Conservation (phyloP, 257 asterid genomes). For the Salvia miltiorrhiza region DNA sequence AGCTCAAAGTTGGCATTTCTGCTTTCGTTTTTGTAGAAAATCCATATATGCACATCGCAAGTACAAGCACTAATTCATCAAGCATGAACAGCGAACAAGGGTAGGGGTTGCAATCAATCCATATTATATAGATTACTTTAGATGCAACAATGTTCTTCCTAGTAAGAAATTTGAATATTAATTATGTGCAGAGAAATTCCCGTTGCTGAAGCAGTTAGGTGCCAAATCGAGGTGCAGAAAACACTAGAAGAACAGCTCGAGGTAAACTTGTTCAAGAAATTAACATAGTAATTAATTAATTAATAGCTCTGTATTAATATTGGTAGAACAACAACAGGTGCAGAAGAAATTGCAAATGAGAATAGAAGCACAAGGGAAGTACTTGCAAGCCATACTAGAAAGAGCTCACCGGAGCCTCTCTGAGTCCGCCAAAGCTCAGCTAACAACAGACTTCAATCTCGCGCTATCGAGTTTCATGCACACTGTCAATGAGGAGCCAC, state of each 20-base stretch:
- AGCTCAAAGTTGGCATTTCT: neutral
- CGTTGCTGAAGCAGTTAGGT: slow-evolving; percentile 54
- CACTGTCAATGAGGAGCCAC: slow-evolving; percentile 49
- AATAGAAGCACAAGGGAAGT: slow-evolving; percentile 92
- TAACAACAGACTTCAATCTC: slow-evolving; percentile 55
- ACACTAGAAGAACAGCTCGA: slow-evolving; percentile 75
- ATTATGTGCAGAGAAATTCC: slow-evolving; percentile 54
- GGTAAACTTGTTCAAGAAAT: slow-evolving; percentile 37
- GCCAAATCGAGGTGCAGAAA: slow-evolving; percentile 76
- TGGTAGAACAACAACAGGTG: too few relatives aligned
- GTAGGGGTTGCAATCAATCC: slow-evolving; percentile 27
- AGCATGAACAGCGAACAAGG: slow-evolving; percentile 48
- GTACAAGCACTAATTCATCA: slow-evolving; percentile 47
- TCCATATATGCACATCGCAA: slow-evolving; percentile 39
- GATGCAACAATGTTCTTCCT: neutral
- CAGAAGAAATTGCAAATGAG: slow-evolving; percentile 87
- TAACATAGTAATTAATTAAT: too few relatives aligned
- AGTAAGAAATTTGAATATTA: neutral
- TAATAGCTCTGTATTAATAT: too few relatives aligned
- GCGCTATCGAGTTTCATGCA: slow-evolving; percentile 71
- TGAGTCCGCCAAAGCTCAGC: slow-evolving; percentile 60
- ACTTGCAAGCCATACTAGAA: slow-evolving; percentile 74
- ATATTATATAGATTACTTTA: too few relatives aligned
- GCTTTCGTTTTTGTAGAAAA: slow-evolving; percentile 33
- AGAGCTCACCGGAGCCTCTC: slow-evolving; percentile 71